A percentile compares a stretch with the other conserved stretches of the same genome.
Evolutionary conservation across 768 basidiomycete species (phyloP).

Genomic region (Plicaturopsis crispa): DNA sequence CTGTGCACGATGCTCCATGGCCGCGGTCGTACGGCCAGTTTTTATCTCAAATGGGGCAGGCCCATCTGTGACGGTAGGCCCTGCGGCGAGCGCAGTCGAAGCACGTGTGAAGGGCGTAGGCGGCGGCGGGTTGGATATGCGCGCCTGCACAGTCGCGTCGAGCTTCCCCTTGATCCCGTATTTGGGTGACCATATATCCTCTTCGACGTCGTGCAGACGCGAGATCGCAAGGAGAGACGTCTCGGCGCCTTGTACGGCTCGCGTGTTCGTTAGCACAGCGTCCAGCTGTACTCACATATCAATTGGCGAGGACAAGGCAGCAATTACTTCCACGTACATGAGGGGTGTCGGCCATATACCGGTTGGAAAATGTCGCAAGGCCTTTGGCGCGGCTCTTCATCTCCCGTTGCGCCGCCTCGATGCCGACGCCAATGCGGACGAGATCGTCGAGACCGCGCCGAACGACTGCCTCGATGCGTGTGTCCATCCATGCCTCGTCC

Average conservation of each 20-base stretch:
- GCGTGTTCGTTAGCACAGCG: constrained; percentile 63
- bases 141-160: constrained; percentile 77
- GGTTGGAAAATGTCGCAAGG: constrained; percentile 52
- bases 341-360: constrained; percentile 57
- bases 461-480: constrained; percentile 49
- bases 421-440: constrained; percentile 45
- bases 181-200: constrained; percentile 95
- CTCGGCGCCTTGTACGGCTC: constrained; percentile 38
- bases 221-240: constrained; percentile 62
- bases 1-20: constrained; percentile 94
- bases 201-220: constrained; percentile 81
- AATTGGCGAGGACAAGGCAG: constrained; percentile 4
- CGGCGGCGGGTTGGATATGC: constrained; percentile 42
- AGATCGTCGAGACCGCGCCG: constrained; percentile 50
- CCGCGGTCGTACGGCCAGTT: constrained; percentile 72
- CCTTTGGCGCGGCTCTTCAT: constrained; percentile 57
- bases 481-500: constrained; percentile 57
- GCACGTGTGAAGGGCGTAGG: constrained; percentile 13
- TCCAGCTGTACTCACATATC: constrained; percentile 33
- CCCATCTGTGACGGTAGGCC: constrained; percentile 20
- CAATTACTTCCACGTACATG: constrained; percentile 41
- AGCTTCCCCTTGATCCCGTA: constrained; percentile 95
- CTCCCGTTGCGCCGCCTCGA: constrained; percentile 62
- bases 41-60: constrained; percentile 92
- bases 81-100: constrained; percentile 8